Evolutionary conservation across 2,329 filamentous ascomycete genomes (phyloP), one percentile per base, ranked within the genome.

Genomic region (Cladorrhinum sp.): DNA sequence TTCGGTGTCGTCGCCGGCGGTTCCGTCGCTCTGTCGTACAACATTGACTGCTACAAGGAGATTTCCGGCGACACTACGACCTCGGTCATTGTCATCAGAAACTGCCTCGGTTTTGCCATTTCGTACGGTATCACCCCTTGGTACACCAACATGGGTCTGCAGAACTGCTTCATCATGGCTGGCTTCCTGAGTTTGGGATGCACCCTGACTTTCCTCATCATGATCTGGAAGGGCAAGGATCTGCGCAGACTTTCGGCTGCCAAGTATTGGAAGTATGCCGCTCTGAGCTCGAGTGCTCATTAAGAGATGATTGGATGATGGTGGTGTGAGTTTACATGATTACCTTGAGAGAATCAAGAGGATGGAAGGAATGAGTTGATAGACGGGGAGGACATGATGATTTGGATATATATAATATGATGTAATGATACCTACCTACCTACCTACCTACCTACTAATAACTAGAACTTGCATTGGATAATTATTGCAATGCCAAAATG

Each of bases 41-140:
- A 72, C 58, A 74, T 79, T 46, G 77, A 79, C 66, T 75, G 72
- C 58, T 79, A 68, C 67, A 71, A 72, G 67, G 70, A 70, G 7
- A 68, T 71, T 23, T 63, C 57, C 26, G 69, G 66, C 36, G 64
- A 68, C 28, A 56, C 64, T 3, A 68, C 63, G 2, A 64, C 62
- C 2, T 51, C 65, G 7, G 55, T 72, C 51, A 71, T 71, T 28
- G 50, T 72, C 24, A 64, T 71, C 50, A 68, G 69, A 33, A 70
- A 71, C 62, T 66, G 64, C 10, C 61, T 72, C 18, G 65, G 66
- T 14, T 72, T 72, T 48, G 69, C 59, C 50, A 66, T 73, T 53
- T 65, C 63, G 23, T 73, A 73, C 59, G 72, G 62, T 46, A 74
- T 75, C 67, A 74, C 70, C 2, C 74, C 74, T 1, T 75, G 73